Percentiles rank a stretch among this genome's conserved stretches.
These are phyloP conservation scores for Jimgerdemannia lactiflua DNA, from an alignment of 192 early-diverging fungal genomes.

Conservation along the genomic window DNA sequence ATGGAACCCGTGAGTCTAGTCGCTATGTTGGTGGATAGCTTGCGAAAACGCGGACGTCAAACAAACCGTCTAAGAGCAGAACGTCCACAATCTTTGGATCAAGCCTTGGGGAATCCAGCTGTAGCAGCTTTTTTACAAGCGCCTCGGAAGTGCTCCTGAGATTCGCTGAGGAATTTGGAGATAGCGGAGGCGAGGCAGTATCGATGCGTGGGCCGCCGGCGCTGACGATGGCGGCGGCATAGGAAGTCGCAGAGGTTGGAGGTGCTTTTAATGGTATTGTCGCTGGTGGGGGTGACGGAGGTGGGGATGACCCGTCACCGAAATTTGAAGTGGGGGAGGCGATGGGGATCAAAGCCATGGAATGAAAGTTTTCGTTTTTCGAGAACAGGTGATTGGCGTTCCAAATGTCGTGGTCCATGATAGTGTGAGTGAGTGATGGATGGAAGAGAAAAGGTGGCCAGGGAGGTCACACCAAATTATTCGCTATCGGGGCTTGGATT, in stretches of 20 bases:
- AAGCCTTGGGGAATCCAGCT: conserved; percentile 21
- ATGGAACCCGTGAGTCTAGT: neutral
- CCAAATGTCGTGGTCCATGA: neutral
- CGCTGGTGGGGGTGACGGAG: neutral
- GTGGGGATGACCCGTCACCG: neutral
- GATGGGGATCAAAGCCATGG: neutral
- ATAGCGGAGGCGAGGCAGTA: neutral
- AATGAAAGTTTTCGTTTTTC: neutral
- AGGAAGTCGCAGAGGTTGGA: neutral
- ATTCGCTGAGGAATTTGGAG: neutral
- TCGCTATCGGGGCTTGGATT: too few species aligned
- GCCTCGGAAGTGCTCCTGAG: conserved; percentile 25
- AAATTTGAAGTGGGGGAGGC: neutral
- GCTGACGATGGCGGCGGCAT: neutral
- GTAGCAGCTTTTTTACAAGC: conserved; percentile 26
- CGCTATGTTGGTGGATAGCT: neutral
- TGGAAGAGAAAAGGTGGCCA: neutral
- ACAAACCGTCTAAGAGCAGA: conserved; percentile 24
- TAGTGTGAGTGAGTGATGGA: neutral
- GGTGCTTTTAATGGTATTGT: neutral
- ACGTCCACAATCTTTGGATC: conserved; percentile 32
- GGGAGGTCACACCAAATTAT: neutral
- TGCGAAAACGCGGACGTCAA: neutral
- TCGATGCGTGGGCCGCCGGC: neutral
- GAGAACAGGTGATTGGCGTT: neutral